Conservation (phyloP, 2,329 filamentous ascomycete species). For the Ceratocystis albifundus region DNA sequence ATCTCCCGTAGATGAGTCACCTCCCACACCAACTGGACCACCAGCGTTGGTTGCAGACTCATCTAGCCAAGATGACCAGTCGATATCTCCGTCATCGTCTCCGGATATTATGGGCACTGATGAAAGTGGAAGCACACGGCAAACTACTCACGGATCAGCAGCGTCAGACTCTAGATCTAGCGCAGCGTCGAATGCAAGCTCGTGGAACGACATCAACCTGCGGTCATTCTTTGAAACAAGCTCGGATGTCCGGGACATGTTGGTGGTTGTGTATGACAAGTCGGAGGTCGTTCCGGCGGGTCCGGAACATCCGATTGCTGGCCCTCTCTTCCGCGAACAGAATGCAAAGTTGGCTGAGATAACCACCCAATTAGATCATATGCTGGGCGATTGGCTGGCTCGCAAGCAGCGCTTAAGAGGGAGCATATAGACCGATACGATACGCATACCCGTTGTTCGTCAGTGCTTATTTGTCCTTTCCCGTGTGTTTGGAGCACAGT, state of each 20-base stretch:
- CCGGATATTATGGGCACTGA: slow-evolving; percentile 46
- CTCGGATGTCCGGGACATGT: slow-evolving; percentile 75
- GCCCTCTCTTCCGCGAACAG: slow-evolving; percentile 72
- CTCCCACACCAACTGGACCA: slow-evolving; percentile 37
- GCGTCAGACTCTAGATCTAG: slow-evolving; percentile 29
- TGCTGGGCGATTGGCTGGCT: slow-evolving; percentile 73
- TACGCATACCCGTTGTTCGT: background rate
- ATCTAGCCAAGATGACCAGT: slow-evolving; percentile 56
- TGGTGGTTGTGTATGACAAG: slow-evolving; percentile 88
- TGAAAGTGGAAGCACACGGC: slow-evolving; percentile 34
- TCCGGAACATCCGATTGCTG: slow-evolving; percentile 74
- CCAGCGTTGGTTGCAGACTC: slow-evolving; percentile 59
- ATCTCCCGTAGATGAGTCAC: slow-evolving; percentile 55
- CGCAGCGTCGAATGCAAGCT: slow-evolving; percentile 36
- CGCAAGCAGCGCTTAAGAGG: slow-evolving; percentile 53
- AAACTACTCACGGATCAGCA: slow-evolving; percentile 39
- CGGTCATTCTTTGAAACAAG: slow-evolving; percentile 75
- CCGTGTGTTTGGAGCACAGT: background rate
- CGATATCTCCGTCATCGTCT: slow-evolving; percentile 49
- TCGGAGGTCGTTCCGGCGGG: slow-evolving; percentile 67
- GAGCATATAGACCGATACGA: slow-evolving; percentile 31
- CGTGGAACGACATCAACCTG: slow-evolving; percentile 79
- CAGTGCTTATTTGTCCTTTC: background rate
- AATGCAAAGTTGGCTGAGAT: slow-evolving; percentile 78
- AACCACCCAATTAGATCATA: slow-evolving; percentile 74